These are phyloP conservation scores for Paecilomyces sp. DNA, from an alignment of 2,329 filamentous ascomycete species.

Conservation along the genomic window DNA sequence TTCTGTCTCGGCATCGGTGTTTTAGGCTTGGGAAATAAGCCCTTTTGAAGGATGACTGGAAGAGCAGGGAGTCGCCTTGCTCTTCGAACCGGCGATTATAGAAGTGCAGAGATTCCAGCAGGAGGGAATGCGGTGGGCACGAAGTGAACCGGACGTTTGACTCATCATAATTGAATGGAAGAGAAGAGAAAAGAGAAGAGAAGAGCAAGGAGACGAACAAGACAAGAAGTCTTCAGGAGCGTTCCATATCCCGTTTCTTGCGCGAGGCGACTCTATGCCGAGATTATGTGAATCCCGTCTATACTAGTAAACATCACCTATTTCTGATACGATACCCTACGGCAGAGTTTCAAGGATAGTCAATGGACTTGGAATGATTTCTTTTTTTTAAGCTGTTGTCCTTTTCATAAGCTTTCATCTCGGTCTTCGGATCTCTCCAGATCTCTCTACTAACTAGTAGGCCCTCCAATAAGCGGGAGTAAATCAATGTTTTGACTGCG, in stretches of 20 bases:
- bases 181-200: neutral
- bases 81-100: neutral
- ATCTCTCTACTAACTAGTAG: too few relatives aligned
- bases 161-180: neutral
- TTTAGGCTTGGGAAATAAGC: conserved; percentile 8
- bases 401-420: neutral
- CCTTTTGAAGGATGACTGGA: neutral
- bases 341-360: conserved; percentile 23
- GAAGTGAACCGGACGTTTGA: neutral
- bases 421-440: neutral
- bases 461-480: too few relatives aligned
- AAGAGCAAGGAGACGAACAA: neutral
- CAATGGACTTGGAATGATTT: neutral
- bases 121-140: neutral
- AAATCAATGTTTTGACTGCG: too few relatives aligned
- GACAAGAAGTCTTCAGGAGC: neutral
- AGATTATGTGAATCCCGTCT: conserved; percentile 18
- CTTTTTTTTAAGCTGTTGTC: neutral
- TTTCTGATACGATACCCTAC: conserved; percentile 37
- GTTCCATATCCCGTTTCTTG: neutral
- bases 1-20: conserved; percentile 5
- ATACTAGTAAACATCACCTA: conserved; percentile 29
- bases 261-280: neutral
- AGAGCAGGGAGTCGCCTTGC: neutral
- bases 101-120: neutral